Evolutionary conservation across 345 rosid genomes (phyloP), one percentile per base, ranked within the genome.

Genomic region (Eucalyptus sp.): DNA sequence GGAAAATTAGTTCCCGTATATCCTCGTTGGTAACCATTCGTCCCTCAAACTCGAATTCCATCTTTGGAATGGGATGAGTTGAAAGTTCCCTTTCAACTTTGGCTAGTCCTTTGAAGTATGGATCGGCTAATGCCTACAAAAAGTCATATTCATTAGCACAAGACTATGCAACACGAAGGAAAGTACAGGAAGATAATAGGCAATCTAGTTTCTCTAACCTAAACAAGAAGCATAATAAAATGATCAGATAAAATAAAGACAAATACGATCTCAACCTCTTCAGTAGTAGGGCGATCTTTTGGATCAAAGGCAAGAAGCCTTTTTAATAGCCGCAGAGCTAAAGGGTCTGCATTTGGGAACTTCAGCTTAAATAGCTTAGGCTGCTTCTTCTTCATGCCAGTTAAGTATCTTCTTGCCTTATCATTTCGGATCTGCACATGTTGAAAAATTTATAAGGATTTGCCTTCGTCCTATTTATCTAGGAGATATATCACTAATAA

Each of bases 31-130:
- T 95, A 66, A 95, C 97, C 86, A 93, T 96, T 85, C 96, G 93
- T 86, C 98, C 93, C 94, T 97, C 99, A 86, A 97, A 97, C 91
- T 97, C 98, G 87, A 97, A 97, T 90, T 96, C 99, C 98, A 95
- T 97, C 92, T 94, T 97, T 37, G 98, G 90, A 87, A 96, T 96
- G 87, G 98, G 99, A 46, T 96, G 98, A 89, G 94, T 92, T 54
- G 98, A 96, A 87, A 95, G 99, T 91, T 97, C 99, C 91, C 98
- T 95, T 91, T 97, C 99, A 58, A 95, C 93, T 93, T 90, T 96
- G n/a, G 98, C 94, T 87, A 96, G 90, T 80, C 97, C 98, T 91
- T 93, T 97, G 89, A 96, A 96, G 91, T 96, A 96, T 90, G 98
- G 98, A 93, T 97, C 96, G 4, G 96, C 97, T 64, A 97, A 92